These are phyloP conservation scores for Combretum micranthum DNA, from an alignment of 345 rosid species.

Conservation along the genomic window DNA sequence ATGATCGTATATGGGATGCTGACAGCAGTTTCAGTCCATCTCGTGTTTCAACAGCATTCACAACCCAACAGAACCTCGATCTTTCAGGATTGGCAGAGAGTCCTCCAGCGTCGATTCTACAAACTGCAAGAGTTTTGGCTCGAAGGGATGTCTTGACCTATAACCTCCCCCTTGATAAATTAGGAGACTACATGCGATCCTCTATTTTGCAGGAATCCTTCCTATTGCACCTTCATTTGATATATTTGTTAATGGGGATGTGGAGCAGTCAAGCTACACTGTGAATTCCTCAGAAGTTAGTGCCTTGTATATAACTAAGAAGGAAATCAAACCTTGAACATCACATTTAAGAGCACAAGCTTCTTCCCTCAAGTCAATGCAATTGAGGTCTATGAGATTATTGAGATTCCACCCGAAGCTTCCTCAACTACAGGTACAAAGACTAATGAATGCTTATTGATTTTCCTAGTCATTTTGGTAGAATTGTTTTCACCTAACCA, in stretches of 20 bases:
- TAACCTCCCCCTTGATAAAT: slow-evolving; percentile 33
- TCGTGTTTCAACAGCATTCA: slow-evolving; percentile 44
- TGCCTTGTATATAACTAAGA: slow-evolving; percentile 39
- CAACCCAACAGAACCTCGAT: slow-evolving; percentile 19
- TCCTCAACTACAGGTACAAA: slow-evolving; percentile 78
- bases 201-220: slow-evolving; percentile 78
- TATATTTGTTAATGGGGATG: slow-evolving; percentile 48
- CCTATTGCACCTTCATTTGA: slow-evolving; percentile 66
- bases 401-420: slow-evolving; percentile 61
- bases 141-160: slow-evolving; percentile 49
- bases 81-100: slow-evolving; percentile 39
- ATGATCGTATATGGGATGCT: slow-evolving; percentile 84
- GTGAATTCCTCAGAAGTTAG: slow-evolving; percentile 39
- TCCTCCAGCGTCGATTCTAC: slow-evolving; percentile 66
- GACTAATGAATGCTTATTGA: background rate
- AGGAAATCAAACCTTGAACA: slow-evolving; percentile 44
- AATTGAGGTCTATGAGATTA: slow-evolving; percentile 58
- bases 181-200: slow-evolving; percentile 56
- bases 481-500: background rate
- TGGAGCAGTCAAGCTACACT: slow-evolving; percentile 40
- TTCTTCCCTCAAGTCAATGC: slow-evolving; percentile 70
- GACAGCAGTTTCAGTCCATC: slow-evolving; percentile 55
- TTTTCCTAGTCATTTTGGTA: background rate
- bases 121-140: slow-evolving; percentile 65
- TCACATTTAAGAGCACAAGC: slow-evolving; percentile 45